These are phyloP conservation scores for Trichosporon inkin DNA, from an alignment of 1,284 basidiomycete genomes.

Conservation along the genomic window DNA sequence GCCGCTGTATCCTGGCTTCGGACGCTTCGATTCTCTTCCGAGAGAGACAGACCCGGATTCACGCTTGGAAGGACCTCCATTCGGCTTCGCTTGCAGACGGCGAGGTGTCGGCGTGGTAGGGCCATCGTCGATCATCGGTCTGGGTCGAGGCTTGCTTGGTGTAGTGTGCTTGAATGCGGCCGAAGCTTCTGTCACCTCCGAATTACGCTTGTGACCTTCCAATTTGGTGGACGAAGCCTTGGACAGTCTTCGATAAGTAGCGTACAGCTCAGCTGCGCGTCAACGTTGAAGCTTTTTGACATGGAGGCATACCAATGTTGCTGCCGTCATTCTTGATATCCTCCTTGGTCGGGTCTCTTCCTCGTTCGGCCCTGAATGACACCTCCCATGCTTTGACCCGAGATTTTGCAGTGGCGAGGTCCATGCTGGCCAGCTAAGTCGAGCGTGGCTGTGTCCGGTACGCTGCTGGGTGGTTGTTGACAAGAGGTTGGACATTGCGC, in stretches of 20 bases:
- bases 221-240: slow-evolving; percentile 50
- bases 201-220: neutral
- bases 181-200: neutral
- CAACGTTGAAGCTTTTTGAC: no score
- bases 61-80: neutral
- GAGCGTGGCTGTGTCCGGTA: no score
- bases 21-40: neutral
- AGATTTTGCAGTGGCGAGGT: slow-evolving; percentile 57
- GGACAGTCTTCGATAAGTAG: slow-evolving; percentile 69
- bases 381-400: slow-evolving; percentile 81
- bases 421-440: neutral
- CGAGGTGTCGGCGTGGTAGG: slow-evolving; percentile 3
- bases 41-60: neutral
- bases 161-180: neutral
- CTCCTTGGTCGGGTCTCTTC: slow-evolving; percentile 64
- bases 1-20: slow-evolving; percentile 29
- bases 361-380: slow-evolving; percentile 61
- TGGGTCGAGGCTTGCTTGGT: neutral
- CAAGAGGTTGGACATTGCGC: neutral
- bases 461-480: slow-evolving; percentile 3
- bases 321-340: slow-evolving; percentile 66
- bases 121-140: neutral
- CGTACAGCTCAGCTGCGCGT: slow-evolving; percentile 68
- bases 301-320: slow-evolving; percentile 58
- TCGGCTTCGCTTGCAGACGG: neutral